phyloP scores from a whole-genome alignment of 805 yeast genomes.

The Clavispora fructus region DNA sequence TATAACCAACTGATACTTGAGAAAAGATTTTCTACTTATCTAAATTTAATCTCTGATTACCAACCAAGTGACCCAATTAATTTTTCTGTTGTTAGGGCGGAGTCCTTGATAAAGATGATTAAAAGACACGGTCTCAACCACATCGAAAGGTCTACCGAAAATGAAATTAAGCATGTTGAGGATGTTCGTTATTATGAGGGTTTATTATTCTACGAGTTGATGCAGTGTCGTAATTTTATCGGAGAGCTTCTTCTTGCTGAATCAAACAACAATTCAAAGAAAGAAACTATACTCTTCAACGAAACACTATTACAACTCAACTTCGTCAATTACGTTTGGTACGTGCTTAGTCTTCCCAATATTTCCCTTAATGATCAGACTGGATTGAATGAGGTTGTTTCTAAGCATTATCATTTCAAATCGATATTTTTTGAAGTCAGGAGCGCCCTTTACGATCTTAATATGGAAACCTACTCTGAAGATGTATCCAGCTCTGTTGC shows the following conservation, averaged over 20 bases:
- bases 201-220: slow-evolving; percentile 25
- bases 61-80: slow-evolving; percentile 34
- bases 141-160: slow-evolving; percentile 3
- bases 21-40: slow-evolving; percentile 27
- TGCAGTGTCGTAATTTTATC: slow-evolving; percentile 23
- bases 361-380: slow-evolving; percentile 8
- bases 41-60: slow-evolving; percentile 25
- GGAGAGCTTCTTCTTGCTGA: slow-evolving; percentile 19
- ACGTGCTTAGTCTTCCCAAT: slow-evolving; percentile 26
- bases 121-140: slow-evolving; percentile 14
- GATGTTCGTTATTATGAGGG: slow-evolving; percentile 27
- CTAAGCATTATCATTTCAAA: slow-evolving; percentile 26
- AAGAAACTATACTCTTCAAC: slow-evolving; percentile 9
- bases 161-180: slow-evolving; percentile 3
- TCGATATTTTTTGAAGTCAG: slow-evolving; percentile 21
- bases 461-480: slow-evolving; percentile 25
- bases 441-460: slow-evolving; percentile 20
- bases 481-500: slow-evolving; percentile 12
- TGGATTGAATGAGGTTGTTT: slow-evolving; percentile 17
- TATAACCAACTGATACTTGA: slow-evolving; percentile 25
- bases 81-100: slow-evolving; percentile 30
- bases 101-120: slow-evolving; percentile 26
- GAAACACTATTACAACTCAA: slow-evolving; percentile 38
- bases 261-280: neutral
- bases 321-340: slow-evolving; percentile 33